Evolutionary conservation across 495 filamentous ascomycete genomes (phyloP).

Genomic region (Zalerion maritima): DNA sequence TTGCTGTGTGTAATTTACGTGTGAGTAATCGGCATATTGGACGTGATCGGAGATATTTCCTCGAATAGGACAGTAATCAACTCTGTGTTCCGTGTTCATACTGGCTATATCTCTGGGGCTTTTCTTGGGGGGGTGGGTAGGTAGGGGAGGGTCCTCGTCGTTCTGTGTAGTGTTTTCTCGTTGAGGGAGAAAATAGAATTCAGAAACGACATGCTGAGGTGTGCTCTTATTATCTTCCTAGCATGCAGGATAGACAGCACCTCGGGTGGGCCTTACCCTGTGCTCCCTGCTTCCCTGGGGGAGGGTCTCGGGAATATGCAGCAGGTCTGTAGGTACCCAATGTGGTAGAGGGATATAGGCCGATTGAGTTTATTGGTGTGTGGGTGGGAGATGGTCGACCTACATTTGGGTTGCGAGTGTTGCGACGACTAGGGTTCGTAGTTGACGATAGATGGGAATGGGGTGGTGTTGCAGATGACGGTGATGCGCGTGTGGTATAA

Average conservation of each 20-base stretch:
- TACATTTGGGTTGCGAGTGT: constrained; percentile 2
- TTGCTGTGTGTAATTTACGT: constrained; percentile 20
- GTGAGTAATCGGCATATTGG: constrained; percentile 24
- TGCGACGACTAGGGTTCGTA: no score
- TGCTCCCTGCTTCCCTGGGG: no score
- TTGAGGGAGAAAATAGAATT: constrained; percentile 22
- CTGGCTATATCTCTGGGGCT: no score
- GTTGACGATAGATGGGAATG: no score
- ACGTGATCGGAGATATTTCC: constrained; percentile 19
- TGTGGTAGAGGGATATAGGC: neutral
- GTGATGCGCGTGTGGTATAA: no score
- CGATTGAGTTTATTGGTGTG: constrained; percentile 1
- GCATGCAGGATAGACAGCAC: no score
- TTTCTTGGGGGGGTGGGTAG: no score
- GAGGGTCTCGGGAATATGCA: constrained; percentile 7
- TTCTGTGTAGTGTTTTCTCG: constrained; percentile 21
- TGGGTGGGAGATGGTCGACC: constrained; percentile 4
- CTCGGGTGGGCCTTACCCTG: no score
- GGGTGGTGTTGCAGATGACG: no score
- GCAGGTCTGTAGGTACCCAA: neutral
- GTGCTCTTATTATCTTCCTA: constrained; percentile 29
- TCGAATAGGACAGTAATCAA: constrained; percentile 26
- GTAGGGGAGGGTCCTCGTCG: constrained; percentile 2
- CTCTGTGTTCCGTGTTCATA: constrained; percentile 19
- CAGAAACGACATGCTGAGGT: constrained; percentile 22